Base-by-base conservation (phyloP, 169 alveolate genomes). In the Theileria parva region DNA sequence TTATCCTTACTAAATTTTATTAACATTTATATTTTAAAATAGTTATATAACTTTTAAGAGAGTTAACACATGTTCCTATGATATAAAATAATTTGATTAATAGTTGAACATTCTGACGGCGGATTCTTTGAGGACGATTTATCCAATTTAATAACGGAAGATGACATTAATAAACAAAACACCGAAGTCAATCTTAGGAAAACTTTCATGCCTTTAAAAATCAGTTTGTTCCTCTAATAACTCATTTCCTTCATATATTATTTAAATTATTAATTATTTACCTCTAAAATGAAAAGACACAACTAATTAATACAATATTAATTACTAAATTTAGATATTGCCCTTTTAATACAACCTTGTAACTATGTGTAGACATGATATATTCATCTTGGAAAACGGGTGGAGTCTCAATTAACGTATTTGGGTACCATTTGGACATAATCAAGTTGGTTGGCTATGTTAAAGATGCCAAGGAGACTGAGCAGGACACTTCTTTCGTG, bases 401-500 rank as follows among this genome's bases (percentile, higher is more conserved):
- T 13, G 37, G 86, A 8, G 48, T 70, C 21, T 85, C 70, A 48
- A 77, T 85, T 21, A 68, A 61, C 44, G 53, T 85, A 9, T 77
- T 77, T 75, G 79, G 79, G 57, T 74, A 77, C 74, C 34, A 39
- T 7, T 70, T 77, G 61, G 91, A 85, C 71, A 59, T 85, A 21
- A 28, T 85, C 4, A 85, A 85, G 78, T 59, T 85, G 17, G 60
- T 85, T 17, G 91, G 91, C n/a, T 81, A 83, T 51, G 28, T 85
- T 17, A 74, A 27, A 27, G 50, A 39, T 5, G 39, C 63, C 61
- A 55, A 59, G 30, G 25, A 53, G 25, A 77, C 91, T 12, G 84
- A 77, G 9, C 84, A 85, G 15, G 80, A 60, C 61, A 85, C 86
- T 21, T 53, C 71, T 25, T 78, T 77, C 55, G 37, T 85, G 5